These are phyloP conservation scores for Termitomyces sp. DNA, from an alignment of 768 basidiomycete species.

Conservation along the genomic window DNA sequence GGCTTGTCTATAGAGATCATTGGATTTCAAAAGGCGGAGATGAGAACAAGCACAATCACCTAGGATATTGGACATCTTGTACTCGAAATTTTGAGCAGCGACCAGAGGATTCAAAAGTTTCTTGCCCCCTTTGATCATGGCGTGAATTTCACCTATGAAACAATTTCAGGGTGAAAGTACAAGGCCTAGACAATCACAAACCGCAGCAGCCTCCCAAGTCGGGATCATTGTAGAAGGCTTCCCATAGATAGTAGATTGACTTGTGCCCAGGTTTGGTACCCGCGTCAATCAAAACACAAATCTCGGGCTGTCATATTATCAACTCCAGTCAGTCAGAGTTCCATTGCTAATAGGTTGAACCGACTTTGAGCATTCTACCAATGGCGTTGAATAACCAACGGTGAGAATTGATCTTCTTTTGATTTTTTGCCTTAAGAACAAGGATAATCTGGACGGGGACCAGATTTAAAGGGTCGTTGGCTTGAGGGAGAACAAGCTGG, in stretches of 20 bases:
- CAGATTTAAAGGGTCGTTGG: conserved; percentile 87
- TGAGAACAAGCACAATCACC: conserved; percentile 36
- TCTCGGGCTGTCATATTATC: conserved; percentile 62
- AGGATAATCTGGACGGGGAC: conserved; percentile 93
- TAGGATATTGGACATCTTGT: conserved; percentile 98
- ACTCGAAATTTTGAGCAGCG: conserved; percentile 96
- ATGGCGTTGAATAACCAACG: conserved; percentile 97
- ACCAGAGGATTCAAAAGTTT: conserved; percentile 91
- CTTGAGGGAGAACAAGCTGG: conserved; percentile 86
- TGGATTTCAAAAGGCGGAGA: neutral
- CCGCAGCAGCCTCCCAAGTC: conserved; percentile 88
- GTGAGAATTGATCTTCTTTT: conserved; percentile 95
- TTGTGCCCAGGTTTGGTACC: conserved; percentile 97
- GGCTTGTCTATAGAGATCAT: conserved; percentile 67
- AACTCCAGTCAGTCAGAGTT: neutral
- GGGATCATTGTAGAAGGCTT: conserved; percentile 80
- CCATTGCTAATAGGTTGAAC: conserved; percentile 15
- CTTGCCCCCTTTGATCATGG: conserved; percentile 91
- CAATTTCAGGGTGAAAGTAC: neutral
- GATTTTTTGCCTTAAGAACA: conserved; percentile 89
- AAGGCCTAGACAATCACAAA: conserved; percentile 17
- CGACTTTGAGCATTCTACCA: conserved; percentile 72
- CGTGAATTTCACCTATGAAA: conserved; percentile 73
- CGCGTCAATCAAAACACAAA: conserved; percentile 90
- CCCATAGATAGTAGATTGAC: conserved; percentile 94